Evolutionary conservation across 2,329 filamentous ascomycete genomes (phyloP), one percentile per base, ranked within the genome.

Genomic region (Xylaria sp.): DNA sequence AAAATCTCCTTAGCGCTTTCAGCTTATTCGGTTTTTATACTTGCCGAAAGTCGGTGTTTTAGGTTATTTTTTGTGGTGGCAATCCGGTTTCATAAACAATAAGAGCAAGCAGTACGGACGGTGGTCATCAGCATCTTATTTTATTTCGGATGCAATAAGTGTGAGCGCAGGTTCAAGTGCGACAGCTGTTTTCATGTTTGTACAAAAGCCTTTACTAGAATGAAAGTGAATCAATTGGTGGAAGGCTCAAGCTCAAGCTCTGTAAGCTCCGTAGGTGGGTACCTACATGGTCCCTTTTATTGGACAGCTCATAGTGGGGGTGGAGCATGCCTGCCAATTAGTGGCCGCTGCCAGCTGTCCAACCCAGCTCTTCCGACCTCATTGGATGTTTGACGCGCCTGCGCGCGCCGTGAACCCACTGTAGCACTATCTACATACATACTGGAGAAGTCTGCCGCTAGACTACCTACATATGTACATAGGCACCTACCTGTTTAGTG

Each of bases 321-420:
- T 46, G 13, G 41, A 18, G 41, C 15, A 46, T 44, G 41, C 15
- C 3, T 46, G 28, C 28, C 28, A 28, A 28, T 12, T 25, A 28
- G 12, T n/a, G 15, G 23, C 66, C 34, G 31, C 34, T 58, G 57
- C 28, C 67, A 66, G 58, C 63, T 66, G 67, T 59, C 34, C 3
- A n/a, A 31, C 23, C 25, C 31, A 48, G 41, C 54, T 63, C 54
- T 58, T 55, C 4, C 28, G 25, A 46, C 41, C 41, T 52, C 50
- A 65, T 65, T 70, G 68, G 60, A 50, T 23, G 60, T 54, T 73
- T 52, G 66, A 75, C 74, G 74, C 74, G 74, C 67, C 73, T n/a
- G 74, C 74, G 73, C 74, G 73, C 74, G 73, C 71, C 74, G 72
- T 72, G 69, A 74, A 65, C 58, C 67, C 58, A 64, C 67, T 50